Percentiles rank a stretch among this genome's conserved stretches.
Evolutionary conservation across 225 moss, liverwort and hornwort species (phyloP).

Genomic region (Antitrichia curtipendula): DNA sequence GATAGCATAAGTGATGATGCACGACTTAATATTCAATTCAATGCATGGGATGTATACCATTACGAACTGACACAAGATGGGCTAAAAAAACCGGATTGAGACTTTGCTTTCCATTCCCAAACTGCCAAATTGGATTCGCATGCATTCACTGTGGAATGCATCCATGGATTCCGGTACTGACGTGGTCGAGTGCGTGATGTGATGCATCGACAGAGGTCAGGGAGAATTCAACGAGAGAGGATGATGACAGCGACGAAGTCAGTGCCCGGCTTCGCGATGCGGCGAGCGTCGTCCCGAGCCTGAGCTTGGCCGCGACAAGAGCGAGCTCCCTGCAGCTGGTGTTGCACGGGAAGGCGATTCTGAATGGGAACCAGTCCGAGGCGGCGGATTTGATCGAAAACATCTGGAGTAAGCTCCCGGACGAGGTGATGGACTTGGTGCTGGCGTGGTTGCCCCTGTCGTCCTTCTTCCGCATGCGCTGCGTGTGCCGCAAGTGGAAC

Average conservation of each 20-base stretch:
- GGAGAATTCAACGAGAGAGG: not conserved
- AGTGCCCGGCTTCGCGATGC: not conserved
- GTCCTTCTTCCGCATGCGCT: conserved; percentile 53
- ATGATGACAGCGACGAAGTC: not conserved
- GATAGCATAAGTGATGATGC: not conserved
- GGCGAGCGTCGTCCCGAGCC: not conserved
- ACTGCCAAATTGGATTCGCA: not conserved
- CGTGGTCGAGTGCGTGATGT: not conserved
- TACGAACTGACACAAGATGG: not conserved
- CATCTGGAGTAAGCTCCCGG: conserved; percentile 49
- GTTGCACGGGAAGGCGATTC: conserved; percentile 20
- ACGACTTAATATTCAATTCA: not conserved
- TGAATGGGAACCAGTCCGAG: not conserved
- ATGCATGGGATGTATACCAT: not conserved
- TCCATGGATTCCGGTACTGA: not conserved
- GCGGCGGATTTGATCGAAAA: conserved; percentile 11
- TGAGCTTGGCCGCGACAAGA: not conserved
- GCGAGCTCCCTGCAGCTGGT: conserved; percentile 11
- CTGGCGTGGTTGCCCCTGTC: conserved; percentile 48
- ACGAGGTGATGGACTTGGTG: conserved; percentile 49
- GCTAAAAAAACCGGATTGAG: not conserved
- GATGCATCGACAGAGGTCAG: not conserved
- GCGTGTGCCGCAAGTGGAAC: conserved; percentile 56
- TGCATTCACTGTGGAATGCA: not conserved
- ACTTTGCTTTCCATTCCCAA: not conserved